These are phyloP conservation scores for Brassica juncea DNA, from an alignment of 345 rosid genomes.

Conservation along the genomic window DNA sequence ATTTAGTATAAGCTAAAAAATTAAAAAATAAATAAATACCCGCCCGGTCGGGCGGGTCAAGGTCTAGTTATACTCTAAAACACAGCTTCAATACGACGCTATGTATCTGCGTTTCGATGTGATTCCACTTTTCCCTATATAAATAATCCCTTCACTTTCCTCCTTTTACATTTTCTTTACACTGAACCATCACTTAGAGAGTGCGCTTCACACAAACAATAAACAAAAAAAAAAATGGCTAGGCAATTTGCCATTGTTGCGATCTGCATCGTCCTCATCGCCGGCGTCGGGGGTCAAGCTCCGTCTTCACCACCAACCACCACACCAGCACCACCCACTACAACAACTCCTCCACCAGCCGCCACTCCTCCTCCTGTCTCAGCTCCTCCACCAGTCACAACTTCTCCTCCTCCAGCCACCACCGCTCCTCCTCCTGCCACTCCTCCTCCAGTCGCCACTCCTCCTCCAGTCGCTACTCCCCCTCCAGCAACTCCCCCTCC, in stretches of 20 bases:
- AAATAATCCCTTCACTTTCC: slow-evolving; percentile 31
- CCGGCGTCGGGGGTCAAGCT: slow-evolving; percentile 68
- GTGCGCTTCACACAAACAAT: slow-evolving; percentile 1
- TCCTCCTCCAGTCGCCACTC: slow-evolving; percentile 45
- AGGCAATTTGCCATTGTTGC: slow-evolving; percentile 39
- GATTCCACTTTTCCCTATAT: slow-evolving; percentile 14
- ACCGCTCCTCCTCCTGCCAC: slow-evolving; percentile 47
- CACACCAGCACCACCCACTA: slow-evolving; percentile 42
- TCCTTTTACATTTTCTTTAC: not conserved
- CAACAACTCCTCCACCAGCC: slow-evolving; percentile 48
- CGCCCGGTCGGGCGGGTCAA: no score
- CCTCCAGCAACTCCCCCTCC: slow-evolving; percentile 47
- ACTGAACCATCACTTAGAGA: slow-evolving; percentile 9
- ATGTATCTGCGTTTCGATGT: slow-evolving; percentile 34
- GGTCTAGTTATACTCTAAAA: not conserved
- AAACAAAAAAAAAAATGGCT: slow-evolving; percentile 45
- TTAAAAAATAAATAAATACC: no score
- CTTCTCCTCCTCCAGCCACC: slow-evolving; percentile 47
- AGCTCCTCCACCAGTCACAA: slow-evolving; percentile 45
- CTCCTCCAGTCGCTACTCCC: slow-evolving; percentile 38
- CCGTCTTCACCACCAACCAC: slow-evolving; percentile 58
- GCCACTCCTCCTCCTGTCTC: slow-evolving; percentile 50
- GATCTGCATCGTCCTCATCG: slow-evolving; percentile 53
- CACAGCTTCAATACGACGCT: slow-evolving; percentile 38
- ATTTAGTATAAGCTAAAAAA: no score